Evolutionary conservation across 495 filamentous ascomycete species (phyloP).

Genomic region (Neurospora sp.): DNA sequence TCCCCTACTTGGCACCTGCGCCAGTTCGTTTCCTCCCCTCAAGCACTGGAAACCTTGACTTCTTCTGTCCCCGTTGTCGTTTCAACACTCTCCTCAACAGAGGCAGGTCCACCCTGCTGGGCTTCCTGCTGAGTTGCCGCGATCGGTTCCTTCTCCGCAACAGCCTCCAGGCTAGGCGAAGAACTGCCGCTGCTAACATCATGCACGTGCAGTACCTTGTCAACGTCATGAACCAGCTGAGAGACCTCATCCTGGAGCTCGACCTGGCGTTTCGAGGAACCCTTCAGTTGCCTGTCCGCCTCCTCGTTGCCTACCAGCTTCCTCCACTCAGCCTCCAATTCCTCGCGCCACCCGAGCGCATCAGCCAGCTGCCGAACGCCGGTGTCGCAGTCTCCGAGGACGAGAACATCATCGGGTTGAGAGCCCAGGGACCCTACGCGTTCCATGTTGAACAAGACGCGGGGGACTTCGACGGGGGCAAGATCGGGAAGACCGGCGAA

Average conservation of each 20-base stretch:
- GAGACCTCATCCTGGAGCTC: conserved; percentile 23
- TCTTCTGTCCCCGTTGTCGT: not conserved
- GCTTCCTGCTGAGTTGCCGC: not conserved
- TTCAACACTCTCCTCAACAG: not conserved
- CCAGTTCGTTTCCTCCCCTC: not conserved
- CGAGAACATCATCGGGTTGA: conserved; percentile 29
- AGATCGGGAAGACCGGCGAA: conserved; percentile 71
- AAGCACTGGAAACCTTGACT: not conserved
- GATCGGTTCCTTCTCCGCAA: conserved; percentile 4
- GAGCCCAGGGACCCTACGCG: conserved; percentile 72
- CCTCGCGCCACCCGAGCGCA: conserved; percentile 75
- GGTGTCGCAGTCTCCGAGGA: conserved; percentile 52
- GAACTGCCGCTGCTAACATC: conserved; percentile 6
- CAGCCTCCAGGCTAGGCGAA: not conserved
- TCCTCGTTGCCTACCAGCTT: conserved; percentile 32
- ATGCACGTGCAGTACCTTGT: conserved; percentile 25
- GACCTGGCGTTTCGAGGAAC: conserved; percentile 12
- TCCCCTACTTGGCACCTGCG: not conserved
- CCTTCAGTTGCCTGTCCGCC: conserved; percentile 28
- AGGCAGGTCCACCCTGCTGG: not conserved
- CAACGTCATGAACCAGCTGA: conserved; percentile 27
- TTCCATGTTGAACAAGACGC: conserved; percentile 82
- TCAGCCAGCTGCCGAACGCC: conserved; percentile 76
- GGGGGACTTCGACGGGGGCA: conserved; percentile 50
- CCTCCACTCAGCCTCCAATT: conserved; percentile 53